phyloP scores from a whole-genome alignment of 1,139 yeast species.

The Arxiozyma slooffiae region DNA sequence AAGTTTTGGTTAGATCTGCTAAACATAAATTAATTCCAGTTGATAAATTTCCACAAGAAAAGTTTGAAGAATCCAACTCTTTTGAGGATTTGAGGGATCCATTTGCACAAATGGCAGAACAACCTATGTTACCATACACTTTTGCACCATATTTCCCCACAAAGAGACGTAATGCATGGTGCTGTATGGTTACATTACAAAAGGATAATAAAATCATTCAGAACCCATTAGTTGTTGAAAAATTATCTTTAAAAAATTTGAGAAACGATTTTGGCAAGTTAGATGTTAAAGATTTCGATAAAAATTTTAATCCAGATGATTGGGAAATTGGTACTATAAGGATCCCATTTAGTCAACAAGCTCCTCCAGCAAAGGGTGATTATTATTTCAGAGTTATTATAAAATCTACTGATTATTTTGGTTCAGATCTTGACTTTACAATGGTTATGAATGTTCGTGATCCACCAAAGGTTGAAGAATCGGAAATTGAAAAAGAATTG shows the following conservation, averaged over 20 bases:
- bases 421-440: constrained; percentile 62
- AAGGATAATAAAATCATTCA: constrained; percentile 74
- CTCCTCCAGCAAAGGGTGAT: constrained; percentile 57
- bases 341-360: constrained; percentile 58
- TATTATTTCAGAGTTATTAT: constrained; percentile 56
- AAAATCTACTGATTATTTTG: constrained; percentile 60
- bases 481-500: constrained; percentile 24
- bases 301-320: constrained; percentile 34
- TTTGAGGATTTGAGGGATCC: constrained; percentile 68
- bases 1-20: constrained; percentile 67
- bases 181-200: constrained; percentile 57
- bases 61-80: constrained; percentile 42
- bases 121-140: constrained; percentile 56
- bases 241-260: constrained; percentile 24
- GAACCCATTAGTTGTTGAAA: constrained; percentile 47
- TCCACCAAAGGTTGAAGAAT: constrained; percentile 34
- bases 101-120: constrained; percentile 48
- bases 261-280: constrained; percentile 25
- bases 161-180: constrained; percentile 49
- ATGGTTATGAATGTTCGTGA: constrained; percentile 50
- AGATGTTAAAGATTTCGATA: constrained; percentile 20
- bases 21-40: constrained; percentile 38
- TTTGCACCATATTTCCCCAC: constrained; percentile 70
- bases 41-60: constrained; percentile 32
- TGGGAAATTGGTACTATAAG: constrained; percentile 62